Evolutionary conservation across 176 grass and related monocot genomes (phyloP).

Genomic region (Zizania latifolia): DNA sequence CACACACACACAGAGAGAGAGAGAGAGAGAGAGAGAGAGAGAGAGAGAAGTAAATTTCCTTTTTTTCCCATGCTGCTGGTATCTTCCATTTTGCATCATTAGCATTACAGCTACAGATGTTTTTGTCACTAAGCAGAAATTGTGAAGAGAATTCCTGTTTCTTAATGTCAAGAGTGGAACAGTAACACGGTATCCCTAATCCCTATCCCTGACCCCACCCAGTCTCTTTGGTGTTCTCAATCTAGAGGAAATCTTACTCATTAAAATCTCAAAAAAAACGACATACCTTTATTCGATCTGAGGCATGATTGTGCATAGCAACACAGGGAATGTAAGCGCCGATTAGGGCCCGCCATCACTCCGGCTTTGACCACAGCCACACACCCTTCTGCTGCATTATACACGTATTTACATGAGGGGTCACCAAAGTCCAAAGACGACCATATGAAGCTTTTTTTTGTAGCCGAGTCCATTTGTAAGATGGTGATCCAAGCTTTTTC

Average conservation of each 20-base stretch:
- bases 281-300: conserved; percentile 29
- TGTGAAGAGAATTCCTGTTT: background rate
- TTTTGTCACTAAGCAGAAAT: conserved; percentile 5
- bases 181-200: background rate
- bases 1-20: too few relatives aligned
- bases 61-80: background rate
- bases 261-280: conserved; percentile 11
- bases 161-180: background rate
- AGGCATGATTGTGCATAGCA: conserved; percentile 14
- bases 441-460: background rate
- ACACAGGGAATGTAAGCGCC: conserved; percentile 5
- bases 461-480: background rate
- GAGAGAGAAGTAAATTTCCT: background rate
- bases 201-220: background rate
- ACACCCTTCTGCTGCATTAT: conserved; percentile 33
- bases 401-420: conserved; percentile 43
- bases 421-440: background rate
- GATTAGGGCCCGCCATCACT: conserved; percentile 41
- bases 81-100: too few relatives aligned
- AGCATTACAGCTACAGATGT: too few relatives aligned
- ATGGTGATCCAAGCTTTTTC: background rate
- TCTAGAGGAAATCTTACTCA: background rate
- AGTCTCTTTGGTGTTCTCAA: background rate
- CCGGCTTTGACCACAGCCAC: conserved; percentile 40
- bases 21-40: too few relatives aligned